phyloP scores from a whole-genome alignment of 805 yeast species.

The Lipomyces oligophaga region DNA sequence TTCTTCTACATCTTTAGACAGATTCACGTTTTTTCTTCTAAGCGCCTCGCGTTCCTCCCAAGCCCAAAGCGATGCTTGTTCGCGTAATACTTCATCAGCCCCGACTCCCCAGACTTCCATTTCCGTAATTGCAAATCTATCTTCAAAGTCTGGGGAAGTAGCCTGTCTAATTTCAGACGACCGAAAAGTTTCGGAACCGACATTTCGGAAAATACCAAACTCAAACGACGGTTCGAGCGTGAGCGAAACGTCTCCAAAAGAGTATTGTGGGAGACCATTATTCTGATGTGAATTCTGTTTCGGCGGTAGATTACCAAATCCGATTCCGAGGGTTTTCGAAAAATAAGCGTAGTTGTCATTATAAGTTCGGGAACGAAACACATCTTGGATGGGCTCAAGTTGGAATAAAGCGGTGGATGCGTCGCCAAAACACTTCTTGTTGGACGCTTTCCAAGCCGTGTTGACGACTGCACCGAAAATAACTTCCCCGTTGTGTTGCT shows the following conservation, averaged over 20 bases:
- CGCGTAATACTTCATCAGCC: constrained; percentile 66
- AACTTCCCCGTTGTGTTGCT: constrained; percentile 39
- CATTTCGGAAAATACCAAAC: constrained; percentile 72
- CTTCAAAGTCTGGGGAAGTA: constrained; percentile 58
- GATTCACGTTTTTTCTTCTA: constrained; percentile 67
- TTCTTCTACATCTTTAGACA: constrained; percentile 57
- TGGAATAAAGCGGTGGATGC: constrained; percentile 55
- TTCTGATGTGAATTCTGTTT: constrained; percentile 27
- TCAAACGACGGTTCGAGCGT: constrained; percentile 76
- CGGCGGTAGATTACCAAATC: constrained; percentile 73
- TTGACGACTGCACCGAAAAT: constrained; percentile 62
- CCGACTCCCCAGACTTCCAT: constrained; percentile 94
- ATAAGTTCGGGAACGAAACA: constrained; percentile 43
- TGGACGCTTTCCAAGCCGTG: constrained; percentile 74
- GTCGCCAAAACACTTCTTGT: constrained; percentile 70
- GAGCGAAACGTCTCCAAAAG: constrained; percentile 74
- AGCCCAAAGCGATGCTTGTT: constrained; percentile 74
- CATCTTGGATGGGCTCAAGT: constrained; percentile 61
- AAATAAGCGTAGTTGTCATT: constrained; percentile 55
- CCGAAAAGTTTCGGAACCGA: constrained; percentile 44
- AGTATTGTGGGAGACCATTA: constrained; percentile 37
- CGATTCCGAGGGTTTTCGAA: constrained; percentile 74
- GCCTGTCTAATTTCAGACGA: constrained; percentile 39
- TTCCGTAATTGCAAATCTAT: constrained; percentile 64
- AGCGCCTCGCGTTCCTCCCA: constrained; percentile 89